Base-by-base conservation (phyloP, 192 early-diverging fungal species). In the Coemansia reversa region DNA sequence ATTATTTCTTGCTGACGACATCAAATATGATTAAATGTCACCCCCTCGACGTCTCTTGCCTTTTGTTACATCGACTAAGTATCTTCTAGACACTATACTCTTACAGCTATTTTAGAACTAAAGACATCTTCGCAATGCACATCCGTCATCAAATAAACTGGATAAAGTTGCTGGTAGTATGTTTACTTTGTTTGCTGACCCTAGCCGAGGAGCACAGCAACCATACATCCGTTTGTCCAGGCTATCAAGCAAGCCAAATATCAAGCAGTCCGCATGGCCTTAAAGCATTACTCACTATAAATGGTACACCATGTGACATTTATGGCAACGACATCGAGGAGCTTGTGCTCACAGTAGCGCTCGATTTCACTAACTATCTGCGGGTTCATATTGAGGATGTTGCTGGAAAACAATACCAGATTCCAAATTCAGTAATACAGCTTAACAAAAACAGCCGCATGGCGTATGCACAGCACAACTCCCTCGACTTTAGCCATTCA, bases 361-460 rank as follows among this genome's bases (percentile, higher is more conserved):
- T 74, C 60, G 87, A 87, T 54, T 83, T 84, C 0, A 57, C 68
- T 33, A 71, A 76, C 32, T 63, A 86, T 18, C 66, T 89, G 29
- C 79, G 86, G 7, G 74, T 89, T 18, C 79, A 84, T 58, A 80
- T 88, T 23, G 35, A 74, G 27, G 65, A 77, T 12, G 12, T 45
- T 5, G 69, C 19, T 11, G 35, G 62, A 18, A 59, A 54, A 58
- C 81, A 84, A 39, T 84, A 74, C 57, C 74, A 86, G 56, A 79
- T 84, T 12, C 82, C 83, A 2, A 20, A 23, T 0, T 53, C 58
- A 0, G 66, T 83, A 19, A 19, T 82, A 12, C 69, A 64, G 0
- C 50, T 69, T 27, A 55, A 77, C 65, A 19, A 32, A 30, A 32
- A 72, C 30, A 3, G 19, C 35, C 52, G 61, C 14, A 45, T 56